phyloP scores from a whole-genome alignment of 169 alveolate genomes.

The Theileria annulata region DNA sequence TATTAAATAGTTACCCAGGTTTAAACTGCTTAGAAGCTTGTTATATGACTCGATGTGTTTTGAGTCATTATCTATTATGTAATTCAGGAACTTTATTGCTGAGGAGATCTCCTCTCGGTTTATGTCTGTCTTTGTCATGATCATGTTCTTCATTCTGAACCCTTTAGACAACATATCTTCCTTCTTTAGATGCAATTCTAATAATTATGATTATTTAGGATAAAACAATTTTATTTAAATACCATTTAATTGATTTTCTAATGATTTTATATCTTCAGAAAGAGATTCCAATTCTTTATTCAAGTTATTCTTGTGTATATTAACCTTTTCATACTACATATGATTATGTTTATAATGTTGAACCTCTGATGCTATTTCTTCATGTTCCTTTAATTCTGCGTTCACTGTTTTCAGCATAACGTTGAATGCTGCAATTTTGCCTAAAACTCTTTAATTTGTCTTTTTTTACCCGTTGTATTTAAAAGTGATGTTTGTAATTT shows the following conservation, averaged over 20 bases:
- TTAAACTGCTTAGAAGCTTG: not conserved
- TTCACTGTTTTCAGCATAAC: conserved; percentile 16
- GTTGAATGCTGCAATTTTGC: conserved; percentile 20
- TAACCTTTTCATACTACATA: conserved; percentile 29
- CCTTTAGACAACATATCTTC: not conserved
- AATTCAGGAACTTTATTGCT: conserved; percentile 37
- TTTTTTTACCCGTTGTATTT: conserved; percentile 23
- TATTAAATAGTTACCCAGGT: not conserved
- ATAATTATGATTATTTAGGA: not conserved
- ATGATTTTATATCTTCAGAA: not conserved
- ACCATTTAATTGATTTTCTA: not conserved
- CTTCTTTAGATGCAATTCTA: conserved; percentile 1
- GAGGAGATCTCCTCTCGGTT: conserved; percentile 17
- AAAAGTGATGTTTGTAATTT: not conserved
- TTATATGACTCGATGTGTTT: conserved; percentile 24
- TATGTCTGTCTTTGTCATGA: not conserved
- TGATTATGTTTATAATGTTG: conserved; percentile 13
- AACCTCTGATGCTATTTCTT: conserved; percentile 23
- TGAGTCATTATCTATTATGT: conserved; percentile 32
- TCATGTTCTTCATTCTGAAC: conserved; percentile 22
- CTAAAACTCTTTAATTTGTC: conserved; percentile 12
- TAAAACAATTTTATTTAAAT: not conserved
- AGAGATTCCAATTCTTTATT: conserved; percentile 10
- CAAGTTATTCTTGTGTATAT: conserved; percentile 35
- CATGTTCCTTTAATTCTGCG: conserved; percentile 21